Evolutionary conservation across 169 alveolate species (phyloP), one percentile per base, ranked within the genome.

Genomic region (Eimeria praecox): DNA sequence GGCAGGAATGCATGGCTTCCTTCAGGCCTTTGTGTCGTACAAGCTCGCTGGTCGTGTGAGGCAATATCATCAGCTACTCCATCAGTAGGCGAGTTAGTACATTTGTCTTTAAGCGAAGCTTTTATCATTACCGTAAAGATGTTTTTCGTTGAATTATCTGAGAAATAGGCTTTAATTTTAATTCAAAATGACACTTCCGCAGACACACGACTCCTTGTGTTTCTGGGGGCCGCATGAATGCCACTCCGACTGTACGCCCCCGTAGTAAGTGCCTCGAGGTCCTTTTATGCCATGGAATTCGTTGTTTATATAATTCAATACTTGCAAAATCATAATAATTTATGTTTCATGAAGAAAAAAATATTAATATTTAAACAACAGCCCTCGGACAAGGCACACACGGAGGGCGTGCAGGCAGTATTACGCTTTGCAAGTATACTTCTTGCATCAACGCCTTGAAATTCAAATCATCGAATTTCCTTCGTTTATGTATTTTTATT

Each of bases 161-260:
- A 6, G 9, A 38, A 38, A 38, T 12, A 38, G 8, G 35, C 27
- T 10, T 10, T 69, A 9, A 73, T 3, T 33, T 16, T 38, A 30
- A 5, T 38, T 35, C 8, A 73, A 38, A 38, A 22, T 33, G 12
- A n/a, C 56, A 35, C 54, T 38, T 3, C 35, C 9, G 56, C 18
- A 0, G 22, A 73, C 52, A 20, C 22, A 9, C 30, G 30, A 10
- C 35, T 38, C 46, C 56, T 35, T 5, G 54, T 73, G 85, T 73
- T 30, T 49, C 85, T 73, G 85, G 85, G 85, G 89, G 66, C 89
- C 89, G 89, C 89, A 46, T 44, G 89, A 78, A 49, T 78, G 89
- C 59, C 89, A 78, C 89, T 40, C 35, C 66, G 56, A 78, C 85
- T 73, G 85, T 22, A 38, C 85, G 85, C 12, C 52, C 85, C 85